Evolutionary conservation across 2,329 filamentous ascomycete species (phyloP).

Genomic region (Sclerotinia glacialis): DNA sequence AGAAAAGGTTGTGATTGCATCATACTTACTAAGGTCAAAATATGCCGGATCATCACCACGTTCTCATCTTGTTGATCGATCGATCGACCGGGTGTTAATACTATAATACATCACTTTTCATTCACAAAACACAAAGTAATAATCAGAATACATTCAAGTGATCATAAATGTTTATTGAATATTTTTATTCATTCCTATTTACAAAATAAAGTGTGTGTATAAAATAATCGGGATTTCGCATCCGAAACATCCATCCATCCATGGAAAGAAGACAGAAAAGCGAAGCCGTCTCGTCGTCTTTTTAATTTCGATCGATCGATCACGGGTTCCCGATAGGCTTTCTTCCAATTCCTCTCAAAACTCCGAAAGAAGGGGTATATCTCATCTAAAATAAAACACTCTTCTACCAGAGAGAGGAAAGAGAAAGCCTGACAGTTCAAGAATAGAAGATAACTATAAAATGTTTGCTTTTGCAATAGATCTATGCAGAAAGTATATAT

Average conservation of each 20-base stretch:
- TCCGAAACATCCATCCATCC: background rate
- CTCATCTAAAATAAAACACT: slow-evolving; percentile 12
- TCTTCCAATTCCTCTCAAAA: slow-evolving; percentile 12
- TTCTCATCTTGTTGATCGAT: too few species aligned
- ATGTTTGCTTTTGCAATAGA: background rate
- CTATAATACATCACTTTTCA: too few species aligned
- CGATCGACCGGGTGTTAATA: too few species aligned
- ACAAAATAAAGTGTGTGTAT: slow-evolving; percentile 13
- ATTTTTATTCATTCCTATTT: slow-evolving; percentile 10
- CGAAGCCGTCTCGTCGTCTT: slow-evolving; percentile 11
- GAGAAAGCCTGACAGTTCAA: slow-evolving; percentile 19
- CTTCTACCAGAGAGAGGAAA: slow-evolving; percentile 18
- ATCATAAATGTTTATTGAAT: background rate
- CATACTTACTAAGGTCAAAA: too few species aligned
- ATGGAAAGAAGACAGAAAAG: background rate
- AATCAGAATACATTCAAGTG: background rate
- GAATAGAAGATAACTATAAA: slow-evolving; percentile 5
- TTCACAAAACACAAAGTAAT: too few species aligned
- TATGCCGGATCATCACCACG: too few species aligned
- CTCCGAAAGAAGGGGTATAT: slow-evolving; percentile 10
- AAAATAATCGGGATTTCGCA: slow-evolving; percentile 14
- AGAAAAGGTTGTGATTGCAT: too few species aligned
- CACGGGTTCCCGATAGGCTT: slow-evolving; percentile 18
- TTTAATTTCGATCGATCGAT: slow-evolving; percentile 2
- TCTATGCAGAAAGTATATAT: slow-evolving; percentile 71